Conservation (phyloP, 2,329 filamentous ascomycete species). For the Amauroascus verrucosus region DNA sequence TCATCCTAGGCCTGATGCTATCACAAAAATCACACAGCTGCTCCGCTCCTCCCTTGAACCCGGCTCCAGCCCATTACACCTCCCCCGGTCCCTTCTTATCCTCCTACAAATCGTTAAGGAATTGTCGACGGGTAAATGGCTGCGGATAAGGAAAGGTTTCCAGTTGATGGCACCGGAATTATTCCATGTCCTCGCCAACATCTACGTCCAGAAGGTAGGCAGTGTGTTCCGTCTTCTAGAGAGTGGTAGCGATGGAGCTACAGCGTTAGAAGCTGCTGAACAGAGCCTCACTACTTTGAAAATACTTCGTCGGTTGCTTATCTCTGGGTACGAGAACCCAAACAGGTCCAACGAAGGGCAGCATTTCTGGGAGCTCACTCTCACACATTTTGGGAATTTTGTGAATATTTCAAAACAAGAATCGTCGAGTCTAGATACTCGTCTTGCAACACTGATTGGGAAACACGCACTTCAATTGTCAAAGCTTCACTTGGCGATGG, state of each 20-base stretch:
- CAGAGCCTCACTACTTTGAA: constrained; percentile 73
- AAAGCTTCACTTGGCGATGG: constrained; percentile 84
- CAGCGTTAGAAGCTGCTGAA: constrained; percentile 55
- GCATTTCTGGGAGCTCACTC: constrained; percentile 69
- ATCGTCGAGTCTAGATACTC: constrained; percentile 42
- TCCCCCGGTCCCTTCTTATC: constrained; percentile 63
- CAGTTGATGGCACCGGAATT: constrained; percentile 73
- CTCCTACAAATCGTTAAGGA: constrained; percentile 85
- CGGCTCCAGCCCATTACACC: constrained; percentile 52
- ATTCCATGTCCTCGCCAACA: constrained; percentile 63
- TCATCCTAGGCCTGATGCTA: constrained; percentile 37
- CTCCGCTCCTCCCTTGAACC: constrained; percentile 48
- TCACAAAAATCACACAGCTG: constrained; percentile 48
- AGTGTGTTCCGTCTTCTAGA: constrained; percentile 56
- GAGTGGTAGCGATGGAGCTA: constrained; percentile 48
- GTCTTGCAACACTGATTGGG: constrained; percentile 55
- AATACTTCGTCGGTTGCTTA: constrained; percentile 64
- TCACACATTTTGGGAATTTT: constrained; percentile 67
- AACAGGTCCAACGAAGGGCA: constrained; percentile 66
- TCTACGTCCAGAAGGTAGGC: constrained; percentile 65
- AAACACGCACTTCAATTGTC: constrained; percentile 84
- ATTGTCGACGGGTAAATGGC: constrained; percentile 66
- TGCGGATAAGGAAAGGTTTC: constrained; percentile 63
- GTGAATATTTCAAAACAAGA: constrained; percentile 53
- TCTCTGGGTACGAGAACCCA: constrained; percentile 74